phyloP scores from a whole-genome alignment of 2,329 filamentous ascomycete species.

The Colletotrichum simmondsii region DNA sequence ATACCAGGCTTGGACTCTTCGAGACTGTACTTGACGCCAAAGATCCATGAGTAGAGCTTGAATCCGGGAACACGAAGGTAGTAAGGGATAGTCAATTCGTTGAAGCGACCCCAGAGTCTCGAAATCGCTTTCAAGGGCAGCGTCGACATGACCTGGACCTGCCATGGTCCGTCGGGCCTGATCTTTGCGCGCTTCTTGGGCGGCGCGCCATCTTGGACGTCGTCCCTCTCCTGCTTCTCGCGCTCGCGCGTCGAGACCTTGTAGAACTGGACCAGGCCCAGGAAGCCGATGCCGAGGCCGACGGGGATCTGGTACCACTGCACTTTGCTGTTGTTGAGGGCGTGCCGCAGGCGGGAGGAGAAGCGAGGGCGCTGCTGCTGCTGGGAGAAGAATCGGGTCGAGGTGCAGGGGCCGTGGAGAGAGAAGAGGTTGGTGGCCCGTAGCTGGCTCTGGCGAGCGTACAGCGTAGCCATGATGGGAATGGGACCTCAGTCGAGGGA shows the following conservation, averaged over 20 bases:
- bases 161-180: conserved; percentile 88
- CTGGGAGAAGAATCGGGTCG: conserved; percentile 49
- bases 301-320: conserved; percentile 94
- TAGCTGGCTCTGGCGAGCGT: conserved; percentile 47
- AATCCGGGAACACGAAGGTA: conserved; percentile 90
- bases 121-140: conserved; percentile 91
- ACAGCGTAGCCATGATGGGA: conserved; percentile 46
- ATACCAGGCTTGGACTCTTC: conserved; percentile 2
- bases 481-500: conserved; percentile 9
- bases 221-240: conserved; percentile 60
- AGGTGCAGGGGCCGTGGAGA: conserved; percentile 42
- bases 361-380: conserved; percentile 59
- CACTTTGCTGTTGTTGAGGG: conserved; percentile 66
- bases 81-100: conserved; percentile 88
- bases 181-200: conserved; percentile 70
- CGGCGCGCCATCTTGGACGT: conserved; percentile 50
- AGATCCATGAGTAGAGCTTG: conserved; percentile 89
- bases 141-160: conserved; percentile 93
- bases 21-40: conserved; percentile 78
- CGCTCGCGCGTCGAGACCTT: conserved; percentile 72
- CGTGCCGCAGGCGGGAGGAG: conserved; percentile 61
- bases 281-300: conserved; percentile 84
- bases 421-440: conserved; percentile 44
- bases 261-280: conserved; percentile 87
- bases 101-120: conserved; percentile 89